phyloP scores from a whole-genome alignment of 805 yeast species.

The Cyberlindnera meyerae region DNA sequence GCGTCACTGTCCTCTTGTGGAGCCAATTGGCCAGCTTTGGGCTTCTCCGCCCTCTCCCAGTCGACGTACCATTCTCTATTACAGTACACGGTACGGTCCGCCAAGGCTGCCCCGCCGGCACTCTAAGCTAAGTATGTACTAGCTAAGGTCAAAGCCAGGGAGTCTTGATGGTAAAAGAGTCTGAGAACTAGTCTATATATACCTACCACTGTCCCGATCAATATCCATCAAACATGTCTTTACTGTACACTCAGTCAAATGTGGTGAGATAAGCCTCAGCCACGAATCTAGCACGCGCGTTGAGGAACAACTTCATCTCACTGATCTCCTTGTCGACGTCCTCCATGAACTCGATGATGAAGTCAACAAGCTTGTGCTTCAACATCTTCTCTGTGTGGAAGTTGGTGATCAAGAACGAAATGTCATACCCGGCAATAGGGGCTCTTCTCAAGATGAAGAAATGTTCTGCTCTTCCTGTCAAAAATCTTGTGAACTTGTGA shows the following conservation, averaged over 20 bases:
- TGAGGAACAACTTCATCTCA: conserved; percentile 94
- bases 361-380: conserved; percentile 92
- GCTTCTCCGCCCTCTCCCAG: too few species aligned
- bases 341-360: conserved; percentile 97
- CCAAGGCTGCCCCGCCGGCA: too few species aligned
- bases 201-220: too few species aligned
- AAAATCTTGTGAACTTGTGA: conserved; percentile 88
- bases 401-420: conserved; percentile 88
- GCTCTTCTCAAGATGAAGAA: conserved; percentile 87
- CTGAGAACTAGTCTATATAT: too few species aligned
- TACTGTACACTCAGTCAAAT: conserved; percentile 64
- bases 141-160: too few species aligned
- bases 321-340: conserved; percentile 98
- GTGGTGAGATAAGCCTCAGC: conserved; percentile 95
- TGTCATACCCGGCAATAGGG: conserved; percentile 88
- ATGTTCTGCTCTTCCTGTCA: conserved; percentile 93
- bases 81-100: too few species aligned
- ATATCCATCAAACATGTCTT: too few species aligned
- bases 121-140: too few species aligned
- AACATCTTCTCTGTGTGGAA: conserved; percentile 94
- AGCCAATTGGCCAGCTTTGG: too few species aligned
- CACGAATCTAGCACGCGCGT: conserved; percentile 95
- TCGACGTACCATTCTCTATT: too few species aligned
- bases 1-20: too few species aligned
- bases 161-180: too few species aligned